These are phyloP conservation scores for Dactylorhiza incarnata DNA, from an alignment of 106 monocot species.

Conservation along the genomic window DNA sequence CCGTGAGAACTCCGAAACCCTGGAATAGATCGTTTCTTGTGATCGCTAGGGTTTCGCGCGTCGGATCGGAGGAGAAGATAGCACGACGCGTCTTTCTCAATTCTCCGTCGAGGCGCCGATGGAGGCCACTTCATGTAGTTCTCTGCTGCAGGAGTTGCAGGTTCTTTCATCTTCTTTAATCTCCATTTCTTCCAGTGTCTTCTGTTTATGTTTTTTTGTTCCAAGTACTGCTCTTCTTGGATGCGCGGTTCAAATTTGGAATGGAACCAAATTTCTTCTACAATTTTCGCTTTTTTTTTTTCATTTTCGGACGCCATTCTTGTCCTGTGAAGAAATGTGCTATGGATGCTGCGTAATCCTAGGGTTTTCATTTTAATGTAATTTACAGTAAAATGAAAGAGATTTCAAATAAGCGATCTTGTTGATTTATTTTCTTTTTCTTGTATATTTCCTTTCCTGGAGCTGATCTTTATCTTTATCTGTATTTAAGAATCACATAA, in stretches of 20 bases:
- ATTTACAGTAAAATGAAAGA: neutral
- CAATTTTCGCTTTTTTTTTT: neutral
- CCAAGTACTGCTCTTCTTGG: neutral
- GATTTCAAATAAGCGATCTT: neutral
- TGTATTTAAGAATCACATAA: neutral
- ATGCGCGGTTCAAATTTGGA: neutral
- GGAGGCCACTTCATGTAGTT: conserved; percentile 45
- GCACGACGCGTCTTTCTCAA: conserved; percentile 21
- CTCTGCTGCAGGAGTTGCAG: conserved; percentile 67
- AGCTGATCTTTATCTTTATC: neutral
- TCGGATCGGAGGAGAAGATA: neutral
- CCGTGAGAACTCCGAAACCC: neutral
- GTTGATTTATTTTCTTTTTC: neutral
- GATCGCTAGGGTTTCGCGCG: conserved; percentile 11
- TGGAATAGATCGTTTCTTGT: neutral
- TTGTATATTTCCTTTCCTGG: neutral
- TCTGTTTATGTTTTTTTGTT: neutral
- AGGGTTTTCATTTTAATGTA: neutral
- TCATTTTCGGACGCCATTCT: neutral
- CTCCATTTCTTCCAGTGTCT: neutral
- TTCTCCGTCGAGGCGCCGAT: conserved; percentile 1
- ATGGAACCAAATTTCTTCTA: neutral
- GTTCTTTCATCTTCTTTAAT: conserved; percentile 17
- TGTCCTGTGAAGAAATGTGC: neutral
- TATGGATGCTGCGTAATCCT: neutral